Evolutionary conservation across 495 filamentous ascomycete species (phyloP), one percentile per base, ranked within the genome.

Genomic region (Staphylotrichum longicolle): DNA sequence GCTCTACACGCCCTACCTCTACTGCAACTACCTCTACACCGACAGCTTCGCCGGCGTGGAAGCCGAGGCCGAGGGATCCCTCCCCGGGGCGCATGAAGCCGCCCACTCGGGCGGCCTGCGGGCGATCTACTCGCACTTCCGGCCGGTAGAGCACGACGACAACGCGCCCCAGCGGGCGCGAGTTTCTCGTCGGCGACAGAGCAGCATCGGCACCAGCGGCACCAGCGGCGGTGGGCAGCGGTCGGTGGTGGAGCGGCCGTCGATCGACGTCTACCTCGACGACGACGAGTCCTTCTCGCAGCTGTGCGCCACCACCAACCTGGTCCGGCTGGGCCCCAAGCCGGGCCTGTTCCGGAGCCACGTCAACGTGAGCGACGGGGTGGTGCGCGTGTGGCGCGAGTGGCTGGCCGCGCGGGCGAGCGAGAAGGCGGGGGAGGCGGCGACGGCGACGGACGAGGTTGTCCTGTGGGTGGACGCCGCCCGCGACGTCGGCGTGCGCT

Each of bases 221-320:
- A 65, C 58, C 66, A 62, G 5, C 15, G 20, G 14, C 27, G 10
- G n/a, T 49, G n/a, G 33, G 35, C 37, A 6, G 37, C 6, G 37
- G 37, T 7, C 37, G 52, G 34, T 39, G 27, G 10, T 10, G 44
- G 74, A 80, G 10, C 37, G 30, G 4, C 80, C 85, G 2, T 81
- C 74, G 14, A 82, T 87, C 27, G 80, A 81, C n/a, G 62, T 93
- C 58, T 80, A 76, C 58, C 74, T 93, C 3, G 90, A 91, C 56
- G 79, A 74, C 3, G 77, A 81, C 65, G 88, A 91, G 72, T 74
- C 85, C 34, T 91, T 91, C 70, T 83, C 86, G 0, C 88, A 93
- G 68, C 77, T 91, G 14, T 87, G 84, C 66, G 80, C 86, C 8
- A 70, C 81, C n/a, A 82, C 82, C 30, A 89, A 86, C 69, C 70